Percentiles rank a stretch among this genome's conserved stretches.
These are phyloP conservation scores for Thelephora aurantiotincta DNA, from an alignment of 768 basidiomycete genomes.

Conservation along the genomic window DNA sequence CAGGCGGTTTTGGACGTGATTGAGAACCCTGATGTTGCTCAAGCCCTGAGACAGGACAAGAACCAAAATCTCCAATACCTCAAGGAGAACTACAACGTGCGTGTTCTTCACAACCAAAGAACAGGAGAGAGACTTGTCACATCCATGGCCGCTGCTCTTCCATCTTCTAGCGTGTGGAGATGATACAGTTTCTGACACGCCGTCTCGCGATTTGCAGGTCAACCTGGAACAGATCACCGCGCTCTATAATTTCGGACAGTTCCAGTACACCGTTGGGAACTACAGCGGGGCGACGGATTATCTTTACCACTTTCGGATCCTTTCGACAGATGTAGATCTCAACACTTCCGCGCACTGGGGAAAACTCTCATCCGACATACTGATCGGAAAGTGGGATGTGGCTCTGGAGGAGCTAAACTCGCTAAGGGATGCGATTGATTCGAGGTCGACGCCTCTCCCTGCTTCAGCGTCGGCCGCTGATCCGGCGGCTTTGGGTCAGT, in stretches of 20 bases:
- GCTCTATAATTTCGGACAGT: conserved; percentile 95
- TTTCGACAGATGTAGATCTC: conserved; percentile 86
- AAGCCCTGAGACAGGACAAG: conserved; percentile 90
- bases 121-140: background rate
- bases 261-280: conserved; percentile 97
- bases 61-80: conserved; percentile 91
- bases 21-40: conserved; percentile 91
- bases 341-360: conserved; percentile 98
- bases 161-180: conserved; percentile 3
- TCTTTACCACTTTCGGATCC: conserved; percentile 95
- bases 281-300: conserved; percentile 96
- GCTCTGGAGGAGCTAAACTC: conserved; percentile 92
- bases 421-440: conserved; percentile 85
- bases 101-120: conserved; percentile 15
- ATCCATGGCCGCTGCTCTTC: background rate
- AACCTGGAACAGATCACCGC: conserved; percentile 91
- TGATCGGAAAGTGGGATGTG: conserved; percentile 90
- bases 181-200: background rate
- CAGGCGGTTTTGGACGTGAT: conserved; percentile 92
- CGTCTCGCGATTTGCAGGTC: conserved; percentile 42
- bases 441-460: conserved; percentile 40
- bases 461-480: conserved; percentile 26
- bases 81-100: conserved; percentile 81
- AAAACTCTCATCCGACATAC: conserved; percentile 92
- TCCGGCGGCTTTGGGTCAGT: conserved; percentile 67